These are phyloP conservation scores for Ambrosia artemisiifolia DNA, from an alignment of 129 eudicot species.

Conservation along the genomic window DNA sequence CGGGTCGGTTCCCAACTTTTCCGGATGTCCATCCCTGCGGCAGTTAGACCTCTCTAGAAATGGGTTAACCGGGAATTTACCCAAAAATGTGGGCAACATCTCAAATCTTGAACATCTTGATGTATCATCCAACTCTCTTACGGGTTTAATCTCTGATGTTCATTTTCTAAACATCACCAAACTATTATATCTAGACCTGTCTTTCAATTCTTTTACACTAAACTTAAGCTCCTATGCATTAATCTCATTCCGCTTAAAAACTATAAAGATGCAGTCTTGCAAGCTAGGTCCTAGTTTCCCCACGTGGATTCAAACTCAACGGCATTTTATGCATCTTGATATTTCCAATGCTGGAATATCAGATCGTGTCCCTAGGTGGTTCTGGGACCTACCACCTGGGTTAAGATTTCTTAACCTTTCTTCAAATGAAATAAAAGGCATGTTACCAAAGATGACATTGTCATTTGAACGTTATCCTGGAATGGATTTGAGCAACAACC, in stretches of 20 bases:
- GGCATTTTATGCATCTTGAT: conserved; percentile 21
- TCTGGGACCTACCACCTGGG: conserved; percentile 21
- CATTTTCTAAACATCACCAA: conserved; percentile 25
- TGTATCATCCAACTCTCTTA: conserved; percentile 22
- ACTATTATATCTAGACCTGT: conserved; percentile 11
- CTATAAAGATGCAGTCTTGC: conserved; percentile 19
- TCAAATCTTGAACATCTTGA: conserved; percentile 14
- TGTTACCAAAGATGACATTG: conserved; percentile 13
- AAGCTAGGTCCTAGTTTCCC: conserved; percentile 43
- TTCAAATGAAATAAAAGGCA: conserved; percentile 32
- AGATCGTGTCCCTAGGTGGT: conserved; percentile 35
- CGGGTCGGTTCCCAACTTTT: conserved; percentile 25
- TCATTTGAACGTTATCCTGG: not conserved
- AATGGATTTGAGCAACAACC: conserved; percentile 24
- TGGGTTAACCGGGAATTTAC: conserved; percentile 11
- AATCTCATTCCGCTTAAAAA: conserved; percentile 18
- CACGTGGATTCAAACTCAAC: conserved; percentile 31
- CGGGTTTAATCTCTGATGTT: conserved; percentile 10
- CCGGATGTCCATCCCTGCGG: not conserved
- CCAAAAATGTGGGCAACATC: not conserved
- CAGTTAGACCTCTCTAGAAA: not conserved
- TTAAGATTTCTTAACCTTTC: conserved; percentile 15
- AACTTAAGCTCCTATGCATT: conserved; percentile 12
- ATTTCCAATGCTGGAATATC: conserved; percentile 32
- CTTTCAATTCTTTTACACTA: conserved; percentile 26